Percentiles rank a stretch among this genome's conserved stretches.
These are phyloP conservation scores for Xylariaceae sp. DNA, from an alignment of 2,329 filamentous ascomycete genomes.

Conservation along the genomic window DNA sequence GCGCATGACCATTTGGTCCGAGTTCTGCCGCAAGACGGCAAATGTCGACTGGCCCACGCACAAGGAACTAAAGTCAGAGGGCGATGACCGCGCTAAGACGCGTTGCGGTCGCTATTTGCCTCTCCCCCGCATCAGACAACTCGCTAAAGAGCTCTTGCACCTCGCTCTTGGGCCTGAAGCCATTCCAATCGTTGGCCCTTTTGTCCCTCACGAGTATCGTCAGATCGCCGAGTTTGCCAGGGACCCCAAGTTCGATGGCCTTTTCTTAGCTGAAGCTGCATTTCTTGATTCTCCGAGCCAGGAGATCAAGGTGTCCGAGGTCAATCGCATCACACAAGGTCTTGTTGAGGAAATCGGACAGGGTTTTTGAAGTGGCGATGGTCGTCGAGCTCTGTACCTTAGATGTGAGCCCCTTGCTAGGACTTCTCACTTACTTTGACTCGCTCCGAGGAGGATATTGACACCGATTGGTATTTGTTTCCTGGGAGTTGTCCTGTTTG, in stretches of 20 bases:
- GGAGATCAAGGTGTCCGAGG: constrained; percentile 3
- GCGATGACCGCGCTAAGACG: constrained; percentile 3
- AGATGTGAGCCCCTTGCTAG: too few relatives aligned
- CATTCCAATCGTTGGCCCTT: constrained; percentile 4
- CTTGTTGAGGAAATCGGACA: constrained; percentile 6
- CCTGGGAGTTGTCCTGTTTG: too few relatives aligned
- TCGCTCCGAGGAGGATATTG: too few relatives aligned
- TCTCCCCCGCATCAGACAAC: constrained; percentile 4
- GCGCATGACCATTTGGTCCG: constrained; percentile 10
- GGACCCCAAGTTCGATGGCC: constrained; percentile 1
- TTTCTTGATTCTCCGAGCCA: not conserved
- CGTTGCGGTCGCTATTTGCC: constrained; percentile 4
- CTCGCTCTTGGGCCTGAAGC: not conserved
- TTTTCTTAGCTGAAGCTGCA: constrained; percentile 2
- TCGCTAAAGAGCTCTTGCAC: not conserved
- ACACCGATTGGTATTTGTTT: too few relatives aligned
- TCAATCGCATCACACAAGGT: not conserved
- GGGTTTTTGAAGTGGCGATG: not conserved
- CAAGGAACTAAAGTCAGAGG: constrained; percentile 5
- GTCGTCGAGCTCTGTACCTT: not conserved
- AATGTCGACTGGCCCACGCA: constrained; percentile 11
- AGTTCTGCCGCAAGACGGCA: not conserved
- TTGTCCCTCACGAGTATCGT: constrained; percentile 6
- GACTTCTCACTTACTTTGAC: too few relatives aligned
- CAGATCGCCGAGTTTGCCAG: constrained; percentile 3